These are phyloP conservation scores for Talaromyces albobiverticillius DNA, from an alignment of 2,329 filamentous ascomycete species.

Conservation along the genomic window DNA sequence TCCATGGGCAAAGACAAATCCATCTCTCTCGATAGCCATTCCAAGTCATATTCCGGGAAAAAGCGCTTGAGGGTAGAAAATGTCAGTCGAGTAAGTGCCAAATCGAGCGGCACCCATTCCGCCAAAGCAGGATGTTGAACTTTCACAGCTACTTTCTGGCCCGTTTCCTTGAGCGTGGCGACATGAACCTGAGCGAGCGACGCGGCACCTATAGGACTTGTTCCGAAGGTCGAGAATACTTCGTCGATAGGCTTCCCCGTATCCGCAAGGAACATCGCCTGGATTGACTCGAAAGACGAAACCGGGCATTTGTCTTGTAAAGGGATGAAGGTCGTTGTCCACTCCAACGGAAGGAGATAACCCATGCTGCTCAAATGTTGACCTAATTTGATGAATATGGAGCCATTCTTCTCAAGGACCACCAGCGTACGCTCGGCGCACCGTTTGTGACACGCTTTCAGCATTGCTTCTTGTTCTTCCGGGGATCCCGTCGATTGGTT, in stretches of 20 bases:
- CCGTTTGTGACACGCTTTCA: slow-evolving; percentile 84
- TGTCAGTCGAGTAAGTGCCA: slow-evolving; percentile 81
- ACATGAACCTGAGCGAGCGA: slow-evolving; percentile 93
- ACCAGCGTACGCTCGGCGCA: slow-evolving; percentile 84
- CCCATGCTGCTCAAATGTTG: slow-evolving; percentile 97
- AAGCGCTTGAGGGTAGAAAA: slow-evolving; percentile 87
- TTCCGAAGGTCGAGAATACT: slow-evolving; percentile 81
- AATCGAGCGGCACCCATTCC: slow-evolving; percentile 85
- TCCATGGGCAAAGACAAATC: slow-evolving; percentile 86
- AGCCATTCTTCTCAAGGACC: slow-evolving; percentile 92
- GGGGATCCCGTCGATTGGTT: slow-evolving; percentile 64
- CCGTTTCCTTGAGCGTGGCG: slow-evolving; percentile 75
- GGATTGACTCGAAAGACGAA: slow-evolving; percentile 81
- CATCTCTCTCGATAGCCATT: slow-evolving; percentile 94
- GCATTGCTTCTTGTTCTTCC: slow-evolving; percentile 62
- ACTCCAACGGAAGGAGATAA: slow-evolving; percentile 85
- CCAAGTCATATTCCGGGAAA: slow-evolving; percentile 96
- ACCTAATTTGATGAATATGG: slow-evolving; percentile 96
- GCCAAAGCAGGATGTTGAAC: slow-evolving; percentile 88
- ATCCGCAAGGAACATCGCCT: slow-evolving; percentile 80
- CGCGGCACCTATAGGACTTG: slow-evolving; percentile 81
- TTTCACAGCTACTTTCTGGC: slow-evolving; percentile 90
- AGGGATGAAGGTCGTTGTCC: slow-evolving; percentile 93
- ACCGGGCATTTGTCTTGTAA: slow-evolving; percentile 94
- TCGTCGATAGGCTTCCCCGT: slow-evolving; percentile 76